Evolutionary conservation across 2,329 filamentous ascomycete species (phyloP), one percentile per base, ranked within the genome.

Genomic region (Microdochium trichocladiopsis): DNA sequence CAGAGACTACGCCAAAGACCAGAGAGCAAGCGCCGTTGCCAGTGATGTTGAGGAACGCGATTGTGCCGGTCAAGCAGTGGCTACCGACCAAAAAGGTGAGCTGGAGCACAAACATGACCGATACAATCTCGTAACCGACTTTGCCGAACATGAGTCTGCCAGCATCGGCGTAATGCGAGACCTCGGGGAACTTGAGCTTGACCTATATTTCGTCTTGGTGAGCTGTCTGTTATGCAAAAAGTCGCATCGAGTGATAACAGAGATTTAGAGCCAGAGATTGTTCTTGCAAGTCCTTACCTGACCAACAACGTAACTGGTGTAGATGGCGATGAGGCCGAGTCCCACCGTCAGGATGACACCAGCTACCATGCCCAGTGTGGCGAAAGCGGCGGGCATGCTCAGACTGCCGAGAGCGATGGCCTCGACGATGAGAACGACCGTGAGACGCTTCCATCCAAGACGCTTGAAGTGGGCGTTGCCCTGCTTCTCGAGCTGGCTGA

Each of bases 51-150:
- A 83, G 82, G 68, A 85, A 75, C 53, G 80, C 81, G 57, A 85
- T 79, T 21, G 73, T 75, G 60, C 84, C 84, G 1, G 80, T 83
- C 50, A 85, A 69, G 25, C 85, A 70, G 61, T 87, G 84, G 47
- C 80, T 82, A 5, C 76, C 80, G 71, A 84, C 82, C 61, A 84
- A 75, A 67, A 86, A 85, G n/a, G 82, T 64, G 23, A 86, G 67
- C 60, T 84, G 79, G 47, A 84, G 63, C 8, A 76, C 68, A 58
- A 82, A 79, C 23, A 72, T 77, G 28, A 68, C 61, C 8, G 78
- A 80, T 52, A 82, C 68, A 31, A 86, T 54, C 58, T 83, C 77
- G 47, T 77, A 73, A 0, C 78, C 80, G 25, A 76, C 69, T 22
- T 60, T 66, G 1, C 83, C 83, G 52, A 71, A 68, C 31, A 86